Evolutionary conservation across 192 early-diverging fungal genomes (phyloP).

Genomic region (Coemansia sp.): DNA sequence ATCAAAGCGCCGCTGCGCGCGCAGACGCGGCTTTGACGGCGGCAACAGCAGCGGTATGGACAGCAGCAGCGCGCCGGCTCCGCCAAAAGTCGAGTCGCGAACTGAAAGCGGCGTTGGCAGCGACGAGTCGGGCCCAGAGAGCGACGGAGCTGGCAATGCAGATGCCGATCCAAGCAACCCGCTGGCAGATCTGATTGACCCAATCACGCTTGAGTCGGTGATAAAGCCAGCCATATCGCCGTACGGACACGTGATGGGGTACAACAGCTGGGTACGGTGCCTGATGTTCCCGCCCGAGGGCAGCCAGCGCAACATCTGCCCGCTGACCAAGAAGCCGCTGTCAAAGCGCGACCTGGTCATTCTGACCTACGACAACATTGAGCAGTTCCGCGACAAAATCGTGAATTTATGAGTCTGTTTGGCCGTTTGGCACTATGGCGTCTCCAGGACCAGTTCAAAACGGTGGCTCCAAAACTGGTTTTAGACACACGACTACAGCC

Average conservation of each 20-base stretch:
- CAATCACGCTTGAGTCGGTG: constrained; percentile 89
- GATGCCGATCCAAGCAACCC: constrained; percentile 68
- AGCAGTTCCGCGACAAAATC: constrained; percentile 69
- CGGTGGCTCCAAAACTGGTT: too few species aligned
- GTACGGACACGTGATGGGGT: constrained; percentile 89
- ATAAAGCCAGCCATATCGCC: constrained; percentile 91
- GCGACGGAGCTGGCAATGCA: constrained; percentile 14
- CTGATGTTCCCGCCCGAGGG: constrained; percentile 68
- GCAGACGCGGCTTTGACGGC: constrained; percentile 37
- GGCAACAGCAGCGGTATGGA: constrained; percentile 50
- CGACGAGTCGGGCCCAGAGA: constrained; percentile 63
- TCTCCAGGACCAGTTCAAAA: too few species aligned
- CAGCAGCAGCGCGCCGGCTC: constrained; percentile 21
- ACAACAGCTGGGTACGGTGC: constrained; percentile 85
- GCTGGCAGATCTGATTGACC: constrained; percentile 87
- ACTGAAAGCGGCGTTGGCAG: constrained; percentile 59
- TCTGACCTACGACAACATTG: constrained; percentile 77
- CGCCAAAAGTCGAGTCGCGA: constrained; percentile 50
- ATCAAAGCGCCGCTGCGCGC: constrained; percentile 36
- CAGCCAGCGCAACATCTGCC: constrained; percentile 83
- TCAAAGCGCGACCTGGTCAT: constrained; percentile 86
- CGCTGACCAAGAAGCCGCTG: constrained; percentile 89
- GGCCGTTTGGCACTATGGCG: background rate
- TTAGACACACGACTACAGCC: too few species aligned
- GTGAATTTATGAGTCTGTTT: constrained; percentile 55